These are phyloP conservation scores for Garcia nutans DNA, from an alignment of 345 rosid species.

Conservation along the genomic window DNA sequence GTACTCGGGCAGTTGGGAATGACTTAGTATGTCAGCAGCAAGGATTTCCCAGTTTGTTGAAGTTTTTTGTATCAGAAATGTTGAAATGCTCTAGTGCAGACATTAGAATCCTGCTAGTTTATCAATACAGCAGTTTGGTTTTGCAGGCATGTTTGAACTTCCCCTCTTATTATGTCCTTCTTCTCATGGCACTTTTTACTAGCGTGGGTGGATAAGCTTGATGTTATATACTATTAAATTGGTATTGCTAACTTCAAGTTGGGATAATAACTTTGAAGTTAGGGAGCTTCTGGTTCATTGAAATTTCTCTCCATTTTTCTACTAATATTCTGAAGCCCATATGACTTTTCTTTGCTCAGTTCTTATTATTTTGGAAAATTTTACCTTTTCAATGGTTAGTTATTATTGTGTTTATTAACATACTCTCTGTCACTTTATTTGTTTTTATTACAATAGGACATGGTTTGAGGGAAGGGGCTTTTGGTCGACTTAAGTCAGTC, in stretches of 20 bases:
- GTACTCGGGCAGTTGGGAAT: slow-evolving; percentile 34
- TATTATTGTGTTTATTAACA: neutral
- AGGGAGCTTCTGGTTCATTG: neutral
- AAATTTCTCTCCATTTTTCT: neutral
- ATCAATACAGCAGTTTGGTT: slow-evolving; percentile 86
- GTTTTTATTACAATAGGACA: neutral
- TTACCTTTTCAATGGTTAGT: neutral
- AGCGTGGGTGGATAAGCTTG: neutral
- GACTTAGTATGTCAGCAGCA: slow-evolving; percentile 37
- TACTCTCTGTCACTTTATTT: neutral
- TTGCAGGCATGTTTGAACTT: slow-evolving; percentile 57
- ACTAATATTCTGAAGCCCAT: neutral
- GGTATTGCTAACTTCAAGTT: neutral
- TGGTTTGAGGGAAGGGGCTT: neutral
- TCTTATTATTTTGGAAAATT: neutral
- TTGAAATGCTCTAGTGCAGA: slow-evolving; percentile 50
- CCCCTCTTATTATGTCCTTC: slow-evolving; percentile 3
- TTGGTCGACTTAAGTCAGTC: neutral
- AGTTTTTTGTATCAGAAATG: slow-evolving; percentile 60
- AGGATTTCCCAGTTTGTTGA: slow-evolving; percentile 66
- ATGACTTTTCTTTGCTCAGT: neutral
- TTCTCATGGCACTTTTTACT: neutral
- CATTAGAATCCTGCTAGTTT: slow-evolving; percentile 51
- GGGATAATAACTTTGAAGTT: neutral
- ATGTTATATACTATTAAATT: neutral